These are phyloP conservation scores for Euphorbia tirucalli DNA, from an alignment of 345 rosid species.

Conservation along the genomic window DNA sequence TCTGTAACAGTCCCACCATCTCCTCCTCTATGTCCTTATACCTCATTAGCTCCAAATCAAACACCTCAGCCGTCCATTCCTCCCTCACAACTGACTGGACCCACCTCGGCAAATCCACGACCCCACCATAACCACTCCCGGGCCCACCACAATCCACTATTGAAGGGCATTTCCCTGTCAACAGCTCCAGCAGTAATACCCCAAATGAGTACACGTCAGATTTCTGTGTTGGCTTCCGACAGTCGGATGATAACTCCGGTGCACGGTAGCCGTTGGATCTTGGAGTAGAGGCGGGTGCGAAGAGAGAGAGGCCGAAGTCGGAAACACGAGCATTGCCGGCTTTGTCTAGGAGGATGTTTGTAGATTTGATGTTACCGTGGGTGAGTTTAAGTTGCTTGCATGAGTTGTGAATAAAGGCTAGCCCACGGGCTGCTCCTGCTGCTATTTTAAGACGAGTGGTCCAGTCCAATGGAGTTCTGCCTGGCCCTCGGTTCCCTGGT, in stretches of 20 bases:
- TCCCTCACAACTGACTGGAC: slow-evolving; percentile 80
- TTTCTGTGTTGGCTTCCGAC: slow-evolving; percentile 54
- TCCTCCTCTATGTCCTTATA: slow-evolving; percentile 80
- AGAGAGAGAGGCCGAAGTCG: slow-evolving; percentile 62
- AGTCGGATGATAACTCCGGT: slow-evolving; percentile 46
- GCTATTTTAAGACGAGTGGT: slow-evolving; percentile 77
- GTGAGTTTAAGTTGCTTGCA: slow-evolving; percentile 70
- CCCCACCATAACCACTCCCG: slow-evolving; percentile 45
- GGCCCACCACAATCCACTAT: slow-evolving; percentile 45
- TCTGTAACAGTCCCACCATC: slow-evolving; percentile 72
- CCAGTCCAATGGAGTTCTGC: slow-evolving; percentile 88
- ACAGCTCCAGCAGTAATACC: slow-evolving; percentile 62
- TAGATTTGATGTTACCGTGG: slow-evolving; percentile 87
- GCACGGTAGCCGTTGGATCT: slow-evolving; percentile 77
- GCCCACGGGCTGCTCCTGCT: slow-evolving; percentile 76
- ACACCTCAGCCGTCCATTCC: slow-evolving; percentile 88
- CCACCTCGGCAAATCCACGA: slow-evolving; percentile 70
- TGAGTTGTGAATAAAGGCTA: slow-evolving; percentile 65
- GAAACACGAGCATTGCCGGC: slow-evolving; percentile 62
- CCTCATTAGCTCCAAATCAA: slow-evolving; percentile 83
- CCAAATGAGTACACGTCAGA: slow-evolving; percentile 85
- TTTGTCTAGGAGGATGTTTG: slow-evolving; percentile 71
- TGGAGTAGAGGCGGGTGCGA: slow-evolving; percentile 36
- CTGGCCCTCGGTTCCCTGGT: slow-evolving; percentile 88
- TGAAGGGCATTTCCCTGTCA: slow-evolving; percentile 80